Evolutionary conservation across 2,329 filamentous ascomycete species (phyloP).

Genomic region (Venturia oleaginea): DNA sequence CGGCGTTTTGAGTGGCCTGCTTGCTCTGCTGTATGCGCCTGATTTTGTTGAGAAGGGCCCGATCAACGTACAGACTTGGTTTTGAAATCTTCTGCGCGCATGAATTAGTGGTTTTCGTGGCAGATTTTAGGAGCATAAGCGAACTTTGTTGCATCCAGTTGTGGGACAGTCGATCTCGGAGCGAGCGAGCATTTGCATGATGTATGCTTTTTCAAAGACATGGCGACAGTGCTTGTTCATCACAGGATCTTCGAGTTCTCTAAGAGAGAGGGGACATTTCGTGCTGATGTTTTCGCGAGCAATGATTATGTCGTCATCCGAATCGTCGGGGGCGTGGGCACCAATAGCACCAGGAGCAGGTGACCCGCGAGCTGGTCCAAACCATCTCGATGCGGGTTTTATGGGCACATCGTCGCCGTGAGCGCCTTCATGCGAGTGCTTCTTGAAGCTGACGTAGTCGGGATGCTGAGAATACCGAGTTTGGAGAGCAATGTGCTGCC

Average conservation of each 20-base stretch:
- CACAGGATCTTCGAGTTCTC: constrained; percentile 65
- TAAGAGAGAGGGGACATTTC: constrained; percentile 61
- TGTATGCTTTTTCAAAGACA: constrained; percentile 58
- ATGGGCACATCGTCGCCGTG: constrained; percentile 44
- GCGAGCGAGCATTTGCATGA: constrained; percentile 44
- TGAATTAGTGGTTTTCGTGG: not conserved
- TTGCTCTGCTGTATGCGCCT: constrained; percentile 26
- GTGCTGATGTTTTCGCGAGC: constrained; percentile 54
- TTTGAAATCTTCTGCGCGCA: constrained; percentile 23
- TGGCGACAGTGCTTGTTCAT: constrained; percentile 66
- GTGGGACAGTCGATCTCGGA: constrained; percentile 51
- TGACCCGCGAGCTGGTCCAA: constrained; percentile 40
- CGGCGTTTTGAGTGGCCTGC: constrained; percentile 15
- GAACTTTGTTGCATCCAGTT: constrained; percentile 49
- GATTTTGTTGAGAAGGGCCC: constrained; percentile 29
- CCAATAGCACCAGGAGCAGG: constrained; percentile 34
- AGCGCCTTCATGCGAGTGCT: constrained; percentile 51
- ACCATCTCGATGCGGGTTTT: constrained; percentile 54
- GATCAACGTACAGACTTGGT: constrained; percentile 23
- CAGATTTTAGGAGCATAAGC: constrained; percentile 11
- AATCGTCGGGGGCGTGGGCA: constrained; percentile 37
- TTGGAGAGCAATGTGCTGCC: constrained; percentile 29
- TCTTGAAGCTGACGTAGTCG: constrained; percentile 52
- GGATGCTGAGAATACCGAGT: constrained; percentile 50
- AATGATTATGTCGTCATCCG: constrained; percentile 61